Base-by-base conservation (phyloP, 1,284 basidiomycete species). In the Heterobasidion occidentale region DNA sequence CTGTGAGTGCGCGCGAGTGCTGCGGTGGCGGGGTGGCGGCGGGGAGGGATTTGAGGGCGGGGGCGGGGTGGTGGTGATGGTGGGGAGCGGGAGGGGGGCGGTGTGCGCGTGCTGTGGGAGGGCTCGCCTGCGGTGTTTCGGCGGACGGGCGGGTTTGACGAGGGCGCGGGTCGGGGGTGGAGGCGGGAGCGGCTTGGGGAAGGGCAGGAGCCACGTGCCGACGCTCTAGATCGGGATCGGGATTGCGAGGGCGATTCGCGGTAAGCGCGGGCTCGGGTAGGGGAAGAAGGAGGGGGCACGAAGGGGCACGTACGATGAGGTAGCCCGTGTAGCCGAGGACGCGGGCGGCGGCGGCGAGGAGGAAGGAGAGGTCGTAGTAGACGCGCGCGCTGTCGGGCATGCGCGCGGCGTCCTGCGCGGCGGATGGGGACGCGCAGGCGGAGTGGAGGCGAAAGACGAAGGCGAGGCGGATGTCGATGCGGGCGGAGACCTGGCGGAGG, bases 251-350 rank as follows among this genome's bases (percentile, higher is more conserved):
- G n/a, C n/a, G n/a, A n/a, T n/a, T n/a, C n/a, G n/a, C n/a, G n/a
- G n/a, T 60, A 9, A 45, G 19, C 33, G 42, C 11, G 38, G 9
- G 38, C 27, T 46, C 9, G 36, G 38, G 38, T 53, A 7, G 46
- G 20, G 3, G 27, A 27, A 3, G 27, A 27, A 27, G 27, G 27
- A 5, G 27, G 27, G 27, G 27, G 27, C 27, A 5, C 27, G 27
- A 3, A 27, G 33, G 15, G 15, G 2, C 12, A 56, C 60, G 35
- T 46, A 61, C 60, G 49, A 53, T 45, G 7, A 55, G 44, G 42
- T 60, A 58, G 9, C 60, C 60, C 7, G 54, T 52, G 54, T 48
- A 53, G 20, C 60, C 60, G 14, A 38, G n/a, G 15, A 46, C 47
- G 9, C 58, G 8, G 3, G 56, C 56, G 9, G 57, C 12, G 12